These are phyloP conservation scores for Phaeophleospora eucalypticola DNA, from an alignment of 2,329 filamentous ascomycete species.

Conservation along the genomic window DNA sequence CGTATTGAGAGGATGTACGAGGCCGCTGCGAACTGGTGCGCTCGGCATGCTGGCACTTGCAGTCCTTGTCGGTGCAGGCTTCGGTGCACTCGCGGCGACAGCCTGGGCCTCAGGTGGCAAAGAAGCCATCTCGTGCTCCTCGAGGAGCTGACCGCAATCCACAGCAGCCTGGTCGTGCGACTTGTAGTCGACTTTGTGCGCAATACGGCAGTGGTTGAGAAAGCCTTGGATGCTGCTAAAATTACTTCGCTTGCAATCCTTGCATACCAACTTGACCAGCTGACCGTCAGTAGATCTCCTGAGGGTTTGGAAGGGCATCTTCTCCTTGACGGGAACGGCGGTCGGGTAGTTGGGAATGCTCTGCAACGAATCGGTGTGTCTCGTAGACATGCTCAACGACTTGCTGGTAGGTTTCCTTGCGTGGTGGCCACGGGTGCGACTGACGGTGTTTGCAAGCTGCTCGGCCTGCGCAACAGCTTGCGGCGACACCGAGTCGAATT, in stretches of 20 bases:
- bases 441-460: slow-evolving; percentile 48
- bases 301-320: slow-evolving; percentile 69
- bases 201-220: slow-evolving; percentile 97
- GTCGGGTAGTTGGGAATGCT: slow-evolving; percentile 63
- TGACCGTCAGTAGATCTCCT: slow-evolving; percentile 78
- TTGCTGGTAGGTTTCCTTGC: slow-evolving; percentile 43
- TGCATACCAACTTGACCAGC: slow-evolving; percentile 84
- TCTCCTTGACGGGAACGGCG: slow-evolving; percentile 68
- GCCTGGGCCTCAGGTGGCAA: slow-evolving; percentile 27
- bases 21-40: slow-evolving; percentile 7
- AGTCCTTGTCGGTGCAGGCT: slow-evolving; percentile 13
- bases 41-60: slow-evolving; percentile 7
- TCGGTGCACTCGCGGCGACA: slow-evolving; percentile 16
- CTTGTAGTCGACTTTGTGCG: slow-evolving; percentile 88
- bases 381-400: slow-evolving; percentile 56
- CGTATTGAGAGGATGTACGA: slow-evolving; percentile 31
- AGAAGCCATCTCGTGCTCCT: slow-evolving; percentile 55
- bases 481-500: slow-evolving; percentile 61
- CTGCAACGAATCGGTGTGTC: slow-evolving; percentile 50
- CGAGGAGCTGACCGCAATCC: slow-evolving; percentile 78
- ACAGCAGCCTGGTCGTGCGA: slow-evolving; percentile 92
- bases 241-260: slow-evolving; percentile 79
- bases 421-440: slow-evolving; percentile 74
- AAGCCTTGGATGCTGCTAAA: slow-evolving; percentile 98
- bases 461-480: slow-evolving; percentile 21